phyloP scores from a whole-genome alignment of 1,284 basidiomycete species.

The Heimioporus retisporus region DNA sequence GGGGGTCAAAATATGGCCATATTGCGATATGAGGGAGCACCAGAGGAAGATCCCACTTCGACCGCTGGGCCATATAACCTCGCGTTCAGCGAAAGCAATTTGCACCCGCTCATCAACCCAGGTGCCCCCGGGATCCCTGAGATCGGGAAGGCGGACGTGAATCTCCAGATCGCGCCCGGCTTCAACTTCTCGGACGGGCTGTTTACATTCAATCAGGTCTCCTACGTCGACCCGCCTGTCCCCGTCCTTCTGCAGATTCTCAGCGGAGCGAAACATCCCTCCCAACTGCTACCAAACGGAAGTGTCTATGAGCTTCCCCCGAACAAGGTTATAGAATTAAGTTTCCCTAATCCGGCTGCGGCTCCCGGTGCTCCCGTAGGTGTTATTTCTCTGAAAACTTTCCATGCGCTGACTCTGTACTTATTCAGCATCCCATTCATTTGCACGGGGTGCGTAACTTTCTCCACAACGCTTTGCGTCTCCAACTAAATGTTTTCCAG shows the following conservation, averaged over 20 bases:
- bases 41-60: constrained; percentile 53
- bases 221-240: constrained; percentile 34
- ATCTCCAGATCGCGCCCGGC: constrained; percentile 30
- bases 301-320: constrained; percentile 43
- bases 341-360: constrained; percentile 30
- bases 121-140: constrained; percentile 41
- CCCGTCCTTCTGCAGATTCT: constrained; percentile 28
- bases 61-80: constrained; percentile 40
- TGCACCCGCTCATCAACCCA: constrained; percentile 47
- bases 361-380: constrained; percentile 48
- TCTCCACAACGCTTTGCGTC: neutral
- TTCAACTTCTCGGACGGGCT: neutral
- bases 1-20: constrained; percentile 62
- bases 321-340: constrained; percentile 48
- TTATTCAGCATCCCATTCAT: constrained; percentile 44
- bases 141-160: constrained; percentile 43
- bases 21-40: constrained; percentile 61
- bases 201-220: constrained; percentile 23
- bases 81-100: constrained; percentile 40
- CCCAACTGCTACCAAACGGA: constrained; percentile 41
- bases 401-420: constrained; percentile 9
- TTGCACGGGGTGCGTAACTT: constrained; percentile 43
- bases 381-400: neutral
- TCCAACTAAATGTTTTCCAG: constrained; percentile 17
- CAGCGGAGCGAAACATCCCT: constrained; percentile 43